Conservation (phyloP, 2,329 filamentous ascomycete genomes). For the Calycina marina region DNA sequence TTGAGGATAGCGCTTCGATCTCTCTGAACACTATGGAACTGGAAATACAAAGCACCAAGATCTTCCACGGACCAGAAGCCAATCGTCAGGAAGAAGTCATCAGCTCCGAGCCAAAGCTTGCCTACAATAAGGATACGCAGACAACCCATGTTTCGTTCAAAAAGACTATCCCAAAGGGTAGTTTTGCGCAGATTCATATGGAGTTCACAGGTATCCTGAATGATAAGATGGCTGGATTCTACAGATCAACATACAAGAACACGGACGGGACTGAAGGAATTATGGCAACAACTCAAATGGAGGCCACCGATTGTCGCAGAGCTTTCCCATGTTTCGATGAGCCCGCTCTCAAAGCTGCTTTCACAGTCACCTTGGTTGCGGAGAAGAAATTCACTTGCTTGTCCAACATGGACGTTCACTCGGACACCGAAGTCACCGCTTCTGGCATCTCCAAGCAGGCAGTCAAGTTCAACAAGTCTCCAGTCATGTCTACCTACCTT, state of each 20-base stretch:
- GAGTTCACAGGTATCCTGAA: constrained; percentile 71
- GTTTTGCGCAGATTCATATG: constrained; percentile 64
- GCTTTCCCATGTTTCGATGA: constrained; percentile 97
- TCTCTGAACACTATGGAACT: constrained; percentile 81
- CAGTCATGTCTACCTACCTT: constrained; percentile 91
- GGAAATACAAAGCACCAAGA: constrained; percentile 60
- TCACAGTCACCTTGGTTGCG: constrained; percentile 79
- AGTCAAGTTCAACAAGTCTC: constrained; percentile 83
- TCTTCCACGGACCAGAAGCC: constrained; percentile 44
- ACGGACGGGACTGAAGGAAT: constrained; percentile 65
- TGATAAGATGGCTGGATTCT: constrained; percentile 96
- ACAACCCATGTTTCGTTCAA: constrained; percentile 70
- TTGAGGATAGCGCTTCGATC: constrained; percentile 70
- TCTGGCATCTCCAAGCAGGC: constrained; percentile 58
- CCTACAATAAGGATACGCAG: constrained; percentile 67
- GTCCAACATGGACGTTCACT: constrained; percentile 91
- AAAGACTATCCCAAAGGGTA: constrained; percentile 55
- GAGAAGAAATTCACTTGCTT: constrained; percentile 84
- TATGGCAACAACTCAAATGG: constrained; percentile 89
- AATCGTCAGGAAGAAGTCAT: constrained; percentile 30
- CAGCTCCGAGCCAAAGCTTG: constrained; percentile 49
- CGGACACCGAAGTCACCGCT: constrained; percentile 55
- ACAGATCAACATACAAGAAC: constrained; percentile 84
- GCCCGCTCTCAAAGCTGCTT: constrained; percentile 82
- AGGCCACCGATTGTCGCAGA: constrained; percentile 82